A percentile compares a stretch with the other conserved stretches of the same genome.
Evolutionary conservation across 1,284 basidiomycete genomes (phyloP).

Genomic region (Melampsora occidentalis): DNA sequence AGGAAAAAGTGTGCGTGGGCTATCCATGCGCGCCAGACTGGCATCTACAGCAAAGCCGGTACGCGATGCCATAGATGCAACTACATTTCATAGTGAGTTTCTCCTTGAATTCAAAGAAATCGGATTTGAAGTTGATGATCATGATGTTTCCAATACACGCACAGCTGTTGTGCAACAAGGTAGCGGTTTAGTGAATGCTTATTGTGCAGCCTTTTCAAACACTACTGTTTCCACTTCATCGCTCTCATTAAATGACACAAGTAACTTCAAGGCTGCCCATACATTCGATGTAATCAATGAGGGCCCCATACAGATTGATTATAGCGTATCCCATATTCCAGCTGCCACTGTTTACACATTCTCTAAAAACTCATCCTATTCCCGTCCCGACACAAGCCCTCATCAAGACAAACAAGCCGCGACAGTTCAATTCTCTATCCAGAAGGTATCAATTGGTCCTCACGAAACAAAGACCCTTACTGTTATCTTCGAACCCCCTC

Average conservation of each 20-base stretch:
- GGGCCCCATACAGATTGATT: slow-evolving; percentile 8
- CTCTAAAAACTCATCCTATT: slow-evolving; percentile 4
- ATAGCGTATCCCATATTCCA: slow-evolving; percentile 20
- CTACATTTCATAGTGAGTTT: neutral
- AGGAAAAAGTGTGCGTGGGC: slow-evolving; percentile 26
- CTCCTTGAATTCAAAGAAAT: neutral
- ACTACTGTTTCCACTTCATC: slow-evolving; percentile 31
- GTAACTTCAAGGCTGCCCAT: slow-evolving; percentile 11
- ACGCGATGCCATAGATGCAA: neutral
- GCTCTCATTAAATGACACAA: slow-evolving; percentile 25
- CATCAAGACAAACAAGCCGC: slow-evolving; percentile 4
- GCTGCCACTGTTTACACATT: slow-evolving; percentile 23
- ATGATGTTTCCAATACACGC: too few relatives aligned
- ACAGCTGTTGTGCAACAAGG: slow-evolving; percentile 38
- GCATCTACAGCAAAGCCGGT: neutral
- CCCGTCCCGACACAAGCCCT: slow-evolving; percentile 12
- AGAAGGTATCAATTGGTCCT: slow-evolving; percentile 10
- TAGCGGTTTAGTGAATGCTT: slow-evolving; percentile 39
- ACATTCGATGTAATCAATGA: slow-evolving; percentile 15
- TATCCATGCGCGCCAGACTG: slow-evolving; percentile 25
- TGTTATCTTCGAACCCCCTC: slow-evolving; percentile 7
- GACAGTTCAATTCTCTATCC: neutral
- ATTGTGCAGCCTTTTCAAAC: slow-evolving; percentile 38
- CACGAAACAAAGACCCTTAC: slow-evolving; percentile 16
- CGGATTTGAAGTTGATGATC: neutral